Base-by-base conservation (phyloP, 2,329 filamentous ascomycete species). In the Tolypocladium album region DNA sequence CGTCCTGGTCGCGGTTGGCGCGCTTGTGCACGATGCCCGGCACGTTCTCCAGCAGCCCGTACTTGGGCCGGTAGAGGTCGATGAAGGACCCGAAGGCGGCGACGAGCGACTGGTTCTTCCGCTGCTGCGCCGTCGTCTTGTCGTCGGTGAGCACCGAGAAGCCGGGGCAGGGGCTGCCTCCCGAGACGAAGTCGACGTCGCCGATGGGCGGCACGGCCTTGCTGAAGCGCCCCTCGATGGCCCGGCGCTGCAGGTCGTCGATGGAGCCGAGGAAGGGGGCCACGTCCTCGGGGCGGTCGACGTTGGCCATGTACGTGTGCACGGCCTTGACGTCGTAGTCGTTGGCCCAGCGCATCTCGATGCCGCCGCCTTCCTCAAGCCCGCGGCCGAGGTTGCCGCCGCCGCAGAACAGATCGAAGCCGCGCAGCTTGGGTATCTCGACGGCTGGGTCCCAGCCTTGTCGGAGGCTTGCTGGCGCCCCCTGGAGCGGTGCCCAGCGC, bases 21-120 rank as follows among this genome's bases (percentile, higher is more conserved):
- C 70, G 75, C 22, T 75, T 74, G 55, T 74, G 79, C 0, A 88
- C 80, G 74, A 93, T 90, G 0, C 75, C 78, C 0, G 82, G 73
- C 0, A 95, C 90, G 64, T 95, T 95, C 70, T 95, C 90, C 0
- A 95, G 78, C 0, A 93, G 64, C 0, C 86, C 88, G 67, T 89
- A 93, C n/a, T 82, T 78, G 0, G 90, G 90, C 0, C 87, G 81
- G 64, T 90, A 92, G 0, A 90, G 74, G 63, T 95, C 90, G 1
- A 93, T 77, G 61, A 82, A 90, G 0, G 89, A 85, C 0, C 86
- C 86, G 43, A 93, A 90, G 0, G 88, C 88, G 0, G 88, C 89
- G 0, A 94, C 82, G 38, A 94, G 82, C 0, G 89, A 92, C 40
- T 88, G 88, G 67, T 94, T 91, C 61, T 84, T 83, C 7, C 85